Base-by-base conservation (phyloP, 345 rosid species). In the Eucalyptus shirleyi region DNA sequence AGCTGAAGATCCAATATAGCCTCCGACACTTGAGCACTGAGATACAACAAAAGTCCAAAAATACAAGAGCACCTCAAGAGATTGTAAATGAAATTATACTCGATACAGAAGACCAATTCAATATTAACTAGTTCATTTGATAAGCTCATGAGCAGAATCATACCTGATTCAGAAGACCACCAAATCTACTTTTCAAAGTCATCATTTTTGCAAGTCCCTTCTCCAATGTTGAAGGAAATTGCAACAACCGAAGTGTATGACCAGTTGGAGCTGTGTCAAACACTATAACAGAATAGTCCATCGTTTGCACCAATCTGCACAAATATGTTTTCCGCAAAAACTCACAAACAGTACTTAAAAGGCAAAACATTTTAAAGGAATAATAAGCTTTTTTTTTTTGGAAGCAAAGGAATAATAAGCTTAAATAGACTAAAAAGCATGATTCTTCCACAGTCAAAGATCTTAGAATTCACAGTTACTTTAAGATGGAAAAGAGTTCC, bases 181-280 rank as follows among this genome's bases (percentile, higher is more conserved):
- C 99, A 90, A 98, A 97, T 93, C 95, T 95, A 92, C 92, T 96
- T 96, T 95, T 97, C 93, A 98, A 91, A 49, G 98, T 93, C 98
- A 96, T 96, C 93, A 98, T 91, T 92, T 98, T 98, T 3, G 94
- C 94, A 59, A 97, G 98, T 62, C 99, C 99, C 95, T 95, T 98
- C 92, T 98, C 99, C 88, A 98, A 92, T 62, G 99, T 97, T 87
- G 99, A 91, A 1, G 99, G 99, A 88, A 98, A 97, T 92, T 98
- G 99, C 90, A 98, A 92, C 49, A 98, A 94, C 80, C 99, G 96
- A 87, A 98, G 99, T 40, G 99, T 98, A 90, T 97, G 99, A 86
- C 99, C 99, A 34, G 99, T 98, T 89, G 99, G 99, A 92, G 99
- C 99, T 30, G 99, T 98, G 92, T 98, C 99, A 90, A 97, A 98